Conservation (phyloP, 345 rosid species). For the Raphanus sativus region DNA sequence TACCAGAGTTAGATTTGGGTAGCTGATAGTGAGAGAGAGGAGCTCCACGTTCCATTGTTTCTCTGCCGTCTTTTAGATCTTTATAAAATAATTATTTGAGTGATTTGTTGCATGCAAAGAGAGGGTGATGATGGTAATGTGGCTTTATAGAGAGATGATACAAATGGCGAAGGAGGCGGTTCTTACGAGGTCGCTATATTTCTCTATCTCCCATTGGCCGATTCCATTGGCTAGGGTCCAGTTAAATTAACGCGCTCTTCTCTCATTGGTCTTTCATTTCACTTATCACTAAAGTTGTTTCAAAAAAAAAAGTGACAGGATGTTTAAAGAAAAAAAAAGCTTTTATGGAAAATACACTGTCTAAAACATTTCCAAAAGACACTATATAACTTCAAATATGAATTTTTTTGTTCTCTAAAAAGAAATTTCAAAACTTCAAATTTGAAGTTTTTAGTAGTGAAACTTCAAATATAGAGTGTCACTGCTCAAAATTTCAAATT, state of each 20-base stretch:
- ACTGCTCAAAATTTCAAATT: too few species aligned
- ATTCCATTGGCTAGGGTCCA: conserved; percentile 22
- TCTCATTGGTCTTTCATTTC: conserved; percentile 26
- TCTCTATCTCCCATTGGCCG: conserved; percentile 30
- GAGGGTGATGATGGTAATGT: conserved; percentile 28
- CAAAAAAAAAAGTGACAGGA: too few species aligned
- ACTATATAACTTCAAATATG: too few species aligned
- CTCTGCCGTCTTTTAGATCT: conserved; percentile 28
- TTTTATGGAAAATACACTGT: too few species aligned
- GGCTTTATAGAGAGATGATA: conserved; percentile 36
- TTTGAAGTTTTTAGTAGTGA: too few species aligned
- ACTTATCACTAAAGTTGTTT: not conserved
- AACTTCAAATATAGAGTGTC: too few species aligned
- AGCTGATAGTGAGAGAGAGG: conserved; percentile 37
- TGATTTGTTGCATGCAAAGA: conserved; percentile 37
- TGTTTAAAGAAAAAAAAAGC: too few species aligned
- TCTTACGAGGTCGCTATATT: conserved; percentile 37
- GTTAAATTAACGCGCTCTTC: conserved; percentile 33
- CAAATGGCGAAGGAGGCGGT: conserved; percentile 43
- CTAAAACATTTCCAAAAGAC: too few species aligned
- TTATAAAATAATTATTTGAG: conserved; percentile 15
- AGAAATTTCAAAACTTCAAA: too few species aligned
- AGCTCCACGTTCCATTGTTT: conserved; percentile 47
- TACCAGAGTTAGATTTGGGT: conserved; percentile 38
- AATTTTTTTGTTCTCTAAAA: too few species aligned